Conservation (phyloP, 2,329 filamentous ascomycete species). For the Aspergillus pseudonomiae region DNA sequence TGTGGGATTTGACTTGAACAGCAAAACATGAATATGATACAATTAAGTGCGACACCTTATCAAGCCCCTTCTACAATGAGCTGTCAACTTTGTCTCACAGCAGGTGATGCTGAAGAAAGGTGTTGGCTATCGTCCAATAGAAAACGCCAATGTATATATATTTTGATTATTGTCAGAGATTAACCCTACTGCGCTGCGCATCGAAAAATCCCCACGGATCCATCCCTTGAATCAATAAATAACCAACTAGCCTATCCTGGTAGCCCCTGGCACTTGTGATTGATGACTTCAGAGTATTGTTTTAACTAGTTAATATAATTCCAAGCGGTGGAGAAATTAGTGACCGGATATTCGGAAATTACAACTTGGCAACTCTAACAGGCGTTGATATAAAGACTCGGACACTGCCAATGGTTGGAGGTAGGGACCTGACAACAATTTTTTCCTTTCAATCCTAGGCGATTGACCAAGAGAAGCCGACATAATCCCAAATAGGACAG, state of each 20-base stretch:
- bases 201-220: neutral
- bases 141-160: neutral
- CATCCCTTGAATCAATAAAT: neutral
- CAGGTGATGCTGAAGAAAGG: no score
- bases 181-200: neutral
- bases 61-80: neutral
- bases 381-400: neutral
- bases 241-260: neutral
- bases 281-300: neutral
- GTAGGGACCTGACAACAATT: neutral
- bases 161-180: neutral
- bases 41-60: neutral
- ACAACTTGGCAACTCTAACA: slow-evolving; percentile 5
- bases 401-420: neutral
- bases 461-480: neutral
- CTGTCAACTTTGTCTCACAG: no score
- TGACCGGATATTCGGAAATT: slow-evolving; percentile 7
- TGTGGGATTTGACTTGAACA: neutral
- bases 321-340: neutral
- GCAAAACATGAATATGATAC: neutral
- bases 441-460: neutral
- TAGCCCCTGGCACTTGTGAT: neutral
- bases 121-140: neutral
- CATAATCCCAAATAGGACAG: neutral
- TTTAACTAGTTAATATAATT: neutral